Evolutionary conservation across 2,329 filamentous ascomycete species (phyloP).

Genomic region (Fusarium guadeloupense): DNA sequence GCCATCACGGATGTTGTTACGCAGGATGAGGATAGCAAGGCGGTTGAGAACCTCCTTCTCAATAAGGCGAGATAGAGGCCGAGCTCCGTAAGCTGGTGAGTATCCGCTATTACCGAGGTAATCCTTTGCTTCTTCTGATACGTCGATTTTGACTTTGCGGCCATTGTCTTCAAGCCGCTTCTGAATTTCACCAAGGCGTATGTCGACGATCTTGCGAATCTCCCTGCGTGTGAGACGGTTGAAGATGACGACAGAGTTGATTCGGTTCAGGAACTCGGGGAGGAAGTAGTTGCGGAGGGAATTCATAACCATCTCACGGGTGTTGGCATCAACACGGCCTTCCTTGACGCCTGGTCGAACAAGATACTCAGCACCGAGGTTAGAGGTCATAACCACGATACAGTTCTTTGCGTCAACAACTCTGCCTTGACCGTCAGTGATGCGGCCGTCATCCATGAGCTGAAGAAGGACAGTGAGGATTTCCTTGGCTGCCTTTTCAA

Average conservation of each 20-base stretch:
- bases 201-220: slow-evolving; percentile 94
- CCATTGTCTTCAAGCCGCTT: slow-evolving; percentile 86
- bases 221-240: slow-evolving; percentile 90
- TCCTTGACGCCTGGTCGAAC: slow-evolving; percentile 79
- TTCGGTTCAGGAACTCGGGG: slow-evolving; percentile 98
- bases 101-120: slow-evolving; percentile 93
- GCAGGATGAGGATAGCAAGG: slow-evolving; percentile 88
- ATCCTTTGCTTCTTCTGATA: slow-evolving; percentile 86
- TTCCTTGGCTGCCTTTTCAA: slow-evolving; percentile 98
- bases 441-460: slow-evolving; percentile 98
- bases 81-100: slow-evolving; percentile 92
- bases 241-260: slow-evolving; percentile 96
- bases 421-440: slow-evolving; percentile 96
- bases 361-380: slow-evolving; percentile 95
- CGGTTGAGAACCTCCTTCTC: slow-evolving; percentile 97
- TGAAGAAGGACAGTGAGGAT: slow-evolving; percentile 96
- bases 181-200: slow-evolving; percentile 89
- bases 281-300: slow-evolving; percentile 95
- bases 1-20: slow-evolving; percentile 84
- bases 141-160: slow-evolving; percentile 84
- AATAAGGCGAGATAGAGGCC: slow-evolving; percentile 87
- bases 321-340: slow-evolving; percentile 85
- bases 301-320: slow-evolving; percentile 88
- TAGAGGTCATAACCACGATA: slow-evolving; percentile 99
- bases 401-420: slow-evolving; percentile 96